Percentiles rank a stretch among this genome's conserved stretches.
Conservation (phyloP, 192 early-diverging fungal genomes). For the Coemansia sp. region DNA sequence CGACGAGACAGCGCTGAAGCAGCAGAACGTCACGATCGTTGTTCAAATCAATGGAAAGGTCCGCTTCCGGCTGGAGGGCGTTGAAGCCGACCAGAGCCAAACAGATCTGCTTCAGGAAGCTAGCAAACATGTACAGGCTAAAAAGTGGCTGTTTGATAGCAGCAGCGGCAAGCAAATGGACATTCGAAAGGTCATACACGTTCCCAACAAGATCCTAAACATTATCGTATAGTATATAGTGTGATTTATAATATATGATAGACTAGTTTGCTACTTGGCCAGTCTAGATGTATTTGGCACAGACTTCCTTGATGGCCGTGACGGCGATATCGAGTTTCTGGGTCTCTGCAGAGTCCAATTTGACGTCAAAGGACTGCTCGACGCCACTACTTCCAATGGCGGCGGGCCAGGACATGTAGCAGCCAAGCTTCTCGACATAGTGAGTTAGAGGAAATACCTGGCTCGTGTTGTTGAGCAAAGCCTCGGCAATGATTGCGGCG, state of each 20-base stretch:
- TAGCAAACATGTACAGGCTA: constrained; percentile 37
- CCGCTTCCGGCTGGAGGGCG: constrained; percentile 59
- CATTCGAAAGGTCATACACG: constrained; percentile 63
- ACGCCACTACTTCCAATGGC: constrained; percentile 74
- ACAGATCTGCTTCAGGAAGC: constrained; percentile 49
- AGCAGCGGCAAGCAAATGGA: constrained; percentile 11
- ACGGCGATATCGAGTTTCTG: constrained; percentile 59
- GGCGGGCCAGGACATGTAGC: constrained; percentile 75
- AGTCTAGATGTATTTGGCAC: constrained; percentile 50
- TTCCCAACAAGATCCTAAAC: constrained; percentile 69
- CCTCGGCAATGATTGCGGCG: constrained; percentile 65
- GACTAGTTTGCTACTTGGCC: not conserved
- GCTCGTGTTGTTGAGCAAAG: constrained; percentile 68
- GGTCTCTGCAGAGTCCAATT: constrained; percentile 61
- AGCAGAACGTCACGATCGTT: constrained; percentile 50
- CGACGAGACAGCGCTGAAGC: constrained; percentile 55
- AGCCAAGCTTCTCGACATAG: constrained; percentile 62
- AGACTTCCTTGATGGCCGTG: constrained; percentile 55
- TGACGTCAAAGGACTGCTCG: constrained; percentile 68
- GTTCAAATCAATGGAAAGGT: constrained; percentile 77
- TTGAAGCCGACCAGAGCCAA: constrained; percentile 23
- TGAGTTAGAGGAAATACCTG: constrained; percentile 71
- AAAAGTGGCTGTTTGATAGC: constrained; percentile 60
- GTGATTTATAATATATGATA: not conserved
- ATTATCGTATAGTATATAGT: constrained; percentile 53